Conservation (phyloP, 2,329 filamentous ascomycete species). For the Fusarium xyrophilum region DNA sequence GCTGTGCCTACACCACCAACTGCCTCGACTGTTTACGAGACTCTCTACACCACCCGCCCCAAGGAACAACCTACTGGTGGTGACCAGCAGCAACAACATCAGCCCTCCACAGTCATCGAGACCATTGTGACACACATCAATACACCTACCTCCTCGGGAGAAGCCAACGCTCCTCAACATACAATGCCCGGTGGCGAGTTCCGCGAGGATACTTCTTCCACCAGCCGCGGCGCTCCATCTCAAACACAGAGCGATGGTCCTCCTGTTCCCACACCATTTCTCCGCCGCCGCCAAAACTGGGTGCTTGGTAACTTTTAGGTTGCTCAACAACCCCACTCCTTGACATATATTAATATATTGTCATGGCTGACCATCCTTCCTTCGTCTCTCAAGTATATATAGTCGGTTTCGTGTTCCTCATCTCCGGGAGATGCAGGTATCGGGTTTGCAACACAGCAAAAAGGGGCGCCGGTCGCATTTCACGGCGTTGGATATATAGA, state of each 20-base stretch:
- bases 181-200: slow-evolving; percentile 37
- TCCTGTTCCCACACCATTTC: slow-evolving; percentile 32
- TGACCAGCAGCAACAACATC: slow-evolving; percentile 10
- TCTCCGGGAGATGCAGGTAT: slow-evolving; percentile 7
- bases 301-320: slow-evolving; percentile 36
- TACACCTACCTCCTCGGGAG: slow-evolving; percentile 9
- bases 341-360: neutral
- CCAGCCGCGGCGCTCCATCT: slow-evolving; percentile 4
- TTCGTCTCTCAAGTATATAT: slow-evolving; percentile 27
- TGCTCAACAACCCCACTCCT: neutral
- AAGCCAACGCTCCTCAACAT: slow-evolving; percentile 4
- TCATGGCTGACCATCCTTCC: slow-evolving; percentile 18
- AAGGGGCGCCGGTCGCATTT: slow-evolving; percentile 38
- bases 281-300: slow-evolving; percentile 38
- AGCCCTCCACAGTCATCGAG: slow-evolving; percentile 29
- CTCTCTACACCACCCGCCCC: slow-evolving; percentile 27
- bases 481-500: slow-evolving; percentile 42
- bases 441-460: slow-evolving; percentile 11
- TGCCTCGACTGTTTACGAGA: slow-evolving; percentile 31
- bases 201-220: slow-evolving; percentile 27
- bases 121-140: slow-evolving; percentile 29
- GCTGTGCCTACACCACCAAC: slow-evolving; percentile 14
- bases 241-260: slow-evolving; percentile 13
- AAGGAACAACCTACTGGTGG: slow-evolving; percentile 16
- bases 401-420: slow-evolving; percentile 14